Evolutionary conservation across 2,329 filamentous ascomycete species (phyloP).

Genomic region (Tolypocladium endophyticum): DNA sequence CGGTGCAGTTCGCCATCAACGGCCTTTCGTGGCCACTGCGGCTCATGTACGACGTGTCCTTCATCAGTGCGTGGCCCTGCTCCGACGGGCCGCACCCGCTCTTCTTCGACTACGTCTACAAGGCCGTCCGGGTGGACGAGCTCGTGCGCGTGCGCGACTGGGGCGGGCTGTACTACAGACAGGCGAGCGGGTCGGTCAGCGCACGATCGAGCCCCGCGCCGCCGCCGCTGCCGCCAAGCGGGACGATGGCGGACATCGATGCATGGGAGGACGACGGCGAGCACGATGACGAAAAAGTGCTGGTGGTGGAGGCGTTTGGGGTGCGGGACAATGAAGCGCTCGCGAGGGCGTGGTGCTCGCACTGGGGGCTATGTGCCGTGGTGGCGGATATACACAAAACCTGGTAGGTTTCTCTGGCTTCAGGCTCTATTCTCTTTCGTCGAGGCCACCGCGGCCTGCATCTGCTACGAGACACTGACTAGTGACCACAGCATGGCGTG

Average conservation of each 20-base stretch:
- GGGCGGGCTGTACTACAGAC: conserved; percentile 35
- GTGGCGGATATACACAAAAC: conserved; percentile 60
- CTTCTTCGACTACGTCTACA: conserved; percentile 61
- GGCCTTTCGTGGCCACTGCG: conserved; percentile 53
- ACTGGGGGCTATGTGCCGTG: conserved; percentile 62
- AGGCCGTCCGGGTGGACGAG: conserved; percentile 49
- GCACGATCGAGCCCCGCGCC: conserved; percentile 24
- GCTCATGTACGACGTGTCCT: conserved; percentile 55
- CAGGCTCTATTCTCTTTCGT: not conserved
- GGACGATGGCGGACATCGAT: conserved; percentile 4
- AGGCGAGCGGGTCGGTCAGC: conserved; percentile 14
- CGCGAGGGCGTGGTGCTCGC: conserved; percentile 65
- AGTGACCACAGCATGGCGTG: conserved; percentile 49
- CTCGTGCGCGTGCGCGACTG: conserved; percentile 57
- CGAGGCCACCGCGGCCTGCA: not conserved
- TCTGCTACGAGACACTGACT: conserved; percentile 6
- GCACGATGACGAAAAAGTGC: conserved; percentile 51
- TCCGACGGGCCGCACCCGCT: conserved; percentile 54
- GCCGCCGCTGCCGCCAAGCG: conserved; percentile 2
- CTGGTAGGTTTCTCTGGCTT: conserved; percentile 37
- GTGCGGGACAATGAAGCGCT: conserved; percentile 67
- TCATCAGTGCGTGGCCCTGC: conserved; percentile 56
- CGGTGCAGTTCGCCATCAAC: conserved; percentile 52
- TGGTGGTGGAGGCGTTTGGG: conserved; percentile 64
- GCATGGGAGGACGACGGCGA: conserved; percentile 16